These are phyloP conservation scores for Mariannaea elegans DNA, from an alignment of 2,329 filamentous ascomycete species.

Conservation along the genomic window DNA sequence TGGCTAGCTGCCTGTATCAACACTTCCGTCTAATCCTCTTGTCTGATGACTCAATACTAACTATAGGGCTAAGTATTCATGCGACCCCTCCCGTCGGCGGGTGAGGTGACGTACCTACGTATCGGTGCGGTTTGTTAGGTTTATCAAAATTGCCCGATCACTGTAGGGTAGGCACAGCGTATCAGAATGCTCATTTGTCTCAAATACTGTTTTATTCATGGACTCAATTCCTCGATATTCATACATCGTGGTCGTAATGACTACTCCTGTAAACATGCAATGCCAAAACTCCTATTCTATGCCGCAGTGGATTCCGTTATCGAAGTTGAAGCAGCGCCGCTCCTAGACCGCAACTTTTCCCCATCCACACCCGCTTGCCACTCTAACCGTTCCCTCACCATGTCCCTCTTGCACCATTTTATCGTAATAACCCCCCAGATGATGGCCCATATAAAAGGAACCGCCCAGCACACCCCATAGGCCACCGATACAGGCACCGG, in stretches of 20 bases:
- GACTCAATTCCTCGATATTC: not conserved
- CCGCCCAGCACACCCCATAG: conserved; percentile 51
- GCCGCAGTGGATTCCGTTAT: conserved; percentile 7
- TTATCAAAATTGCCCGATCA: no score
- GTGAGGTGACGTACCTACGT: no score
- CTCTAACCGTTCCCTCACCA: conserved; percentile 48
- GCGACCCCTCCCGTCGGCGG: no score
- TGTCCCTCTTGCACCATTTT: conserved; percentile 48
- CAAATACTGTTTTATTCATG: no score
- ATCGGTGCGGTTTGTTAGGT: no score
- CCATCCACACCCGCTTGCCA: conserved; percentile 45
- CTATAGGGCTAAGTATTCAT: no score
- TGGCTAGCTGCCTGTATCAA: no score
- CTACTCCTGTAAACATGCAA: not conserved
- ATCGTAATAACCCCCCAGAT: conserved; percentile 48
- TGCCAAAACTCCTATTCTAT: conserved; percentile 18
- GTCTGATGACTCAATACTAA: no score
- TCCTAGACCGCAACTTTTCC: conserved; percentile 23
- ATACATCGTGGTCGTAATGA: conserved; percentile 5
- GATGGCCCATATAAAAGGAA: conserved; percentile 49
- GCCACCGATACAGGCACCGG: conserved; percentile 47
- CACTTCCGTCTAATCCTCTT: no score
- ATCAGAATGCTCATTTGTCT: no score
- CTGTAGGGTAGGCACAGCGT: no score
- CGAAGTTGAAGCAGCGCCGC: not conserved